phyloP scores from a whole-genome alignment of 176 grass and related monocot species.

The Lolium multiflorum region DNA sequence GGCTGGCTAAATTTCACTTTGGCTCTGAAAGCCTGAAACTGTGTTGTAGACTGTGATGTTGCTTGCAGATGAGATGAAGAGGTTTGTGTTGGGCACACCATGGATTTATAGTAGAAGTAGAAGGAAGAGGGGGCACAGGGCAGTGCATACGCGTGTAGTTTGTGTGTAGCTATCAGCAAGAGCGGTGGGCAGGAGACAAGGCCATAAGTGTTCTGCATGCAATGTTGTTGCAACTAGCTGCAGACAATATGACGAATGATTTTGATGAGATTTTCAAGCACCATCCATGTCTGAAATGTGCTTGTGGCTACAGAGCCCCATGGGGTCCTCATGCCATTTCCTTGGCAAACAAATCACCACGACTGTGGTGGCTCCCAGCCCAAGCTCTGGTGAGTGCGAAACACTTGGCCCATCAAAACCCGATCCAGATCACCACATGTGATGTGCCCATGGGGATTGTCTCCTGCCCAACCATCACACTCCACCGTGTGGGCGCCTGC shows the following conservation, averaged over 20 bases:
- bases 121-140: background rate
- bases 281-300: background rate
- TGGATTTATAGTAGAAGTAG: constrained; percentile 36
- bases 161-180: background rate
- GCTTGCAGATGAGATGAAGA: constrained; percentile 30
- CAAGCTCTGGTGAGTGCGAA: background rate
- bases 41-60: background rate
- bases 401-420: background rate
- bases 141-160: background rate
- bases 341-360: background rate
- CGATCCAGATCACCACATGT: background rate
- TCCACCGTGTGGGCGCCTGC: background rate
- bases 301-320: background rate
- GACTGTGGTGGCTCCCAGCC: background rate
- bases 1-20: background rate
- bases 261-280: constrained; percentile 22
- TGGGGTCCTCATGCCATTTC: constrained; percentile 12
- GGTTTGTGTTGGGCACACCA: background rate
- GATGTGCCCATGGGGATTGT: constrained; percentile 36
- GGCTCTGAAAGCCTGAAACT: background rate
- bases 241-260: constrained; percentile 5
- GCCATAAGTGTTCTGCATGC: constrained; percentile 41
- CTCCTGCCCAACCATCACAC: constrained; percentile 17
- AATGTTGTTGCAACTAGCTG: background rate
- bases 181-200: constrained; percentile 35